Conservation (phyloP, 177 flowering plant species). For the Vitis hybrid region DNA sequence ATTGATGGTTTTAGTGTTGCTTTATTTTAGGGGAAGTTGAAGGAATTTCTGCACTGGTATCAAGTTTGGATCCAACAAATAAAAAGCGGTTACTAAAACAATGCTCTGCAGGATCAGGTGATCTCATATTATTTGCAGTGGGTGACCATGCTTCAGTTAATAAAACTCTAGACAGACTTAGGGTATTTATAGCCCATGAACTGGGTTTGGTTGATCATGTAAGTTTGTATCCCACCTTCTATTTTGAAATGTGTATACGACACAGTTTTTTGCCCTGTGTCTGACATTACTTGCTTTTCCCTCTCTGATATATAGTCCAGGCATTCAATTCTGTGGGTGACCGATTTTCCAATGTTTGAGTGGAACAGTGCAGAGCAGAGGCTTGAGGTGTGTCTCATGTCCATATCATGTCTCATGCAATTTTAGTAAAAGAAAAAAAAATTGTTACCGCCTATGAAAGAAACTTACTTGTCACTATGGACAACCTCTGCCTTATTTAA, state of each 20-base stretch:
- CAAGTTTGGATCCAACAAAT: constrained; percentile 50
- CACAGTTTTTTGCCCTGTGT: not conserved
- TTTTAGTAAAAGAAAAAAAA: not conserved
- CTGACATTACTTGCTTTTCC: constrained; percentile 4
- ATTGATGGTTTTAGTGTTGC: constrained; percentile 6
- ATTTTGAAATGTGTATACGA: not conserved
- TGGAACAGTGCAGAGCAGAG: constrained; percentile 86
- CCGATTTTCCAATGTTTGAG: constrained; percentile 98
- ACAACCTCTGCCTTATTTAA: not conserved
- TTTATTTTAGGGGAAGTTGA: constrained; percentile 61
- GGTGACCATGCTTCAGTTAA: constrained; percentile 68
- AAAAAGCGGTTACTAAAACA: constrained; percentile 47
- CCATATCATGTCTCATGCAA: not conserved
- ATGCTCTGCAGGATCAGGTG: constrained; percentile 72
- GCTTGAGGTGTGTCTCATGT: constrained; percentile 65
- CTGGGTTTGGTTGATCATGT: constrained; percentile 77
- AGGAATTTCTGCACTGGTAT: constrained; percentile 76
- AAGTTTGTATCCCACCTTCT: constrained; percentile 24
- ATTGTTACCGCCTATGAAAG: not conserved
- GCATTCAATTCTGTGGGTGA: constrained; percentile 89
- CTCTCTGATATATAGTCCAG: constrained; percentile 49
- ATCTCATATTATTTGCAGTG: constrained; percentile 87
- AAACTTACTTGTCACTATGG: not conserved
- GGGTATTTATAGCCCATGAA: constrained; percentile 63
- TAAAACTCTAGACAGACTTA: constrained; percentile 77